These are phyloP conservation scores for Malassezia psittaci DNA, from an alignment of 1,284 basidiomycete genomes.

Conservation along the genomic window DNA sequence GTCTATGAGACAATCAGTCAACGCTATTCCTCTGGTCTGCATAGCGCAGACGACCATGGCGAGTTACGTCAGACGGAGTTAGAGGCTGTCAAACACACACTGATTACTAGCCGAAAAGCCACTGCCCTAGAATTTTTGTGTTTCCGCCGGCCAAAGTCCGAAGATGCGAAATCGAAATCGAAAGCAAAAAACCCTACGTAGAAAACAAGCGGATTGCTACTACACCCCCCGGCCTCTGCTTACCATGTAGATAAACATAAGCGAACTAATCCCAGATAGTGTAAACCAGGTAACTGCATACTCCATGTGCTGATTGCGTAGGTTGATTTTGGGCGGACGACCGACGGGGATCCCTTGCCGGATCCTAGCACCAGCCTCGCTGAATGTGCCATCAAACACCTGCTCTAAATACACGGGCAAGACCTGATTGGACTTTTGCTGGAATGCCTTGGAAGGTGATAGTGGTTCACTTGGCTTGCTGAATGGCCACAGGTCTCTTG, in stretches of 20 bases:
- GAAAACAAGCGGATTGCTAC: background rate
- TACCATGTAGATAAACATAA: slow-evolving; percentile 28
- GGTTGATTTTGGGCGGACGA: slow-evolving; percentile 68
- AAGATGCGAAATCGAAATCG: background rate
- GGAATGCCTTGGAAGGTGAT: slow-evolving; percentile 8
- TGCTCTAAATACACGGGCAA: slow-evolving; percentile 40
- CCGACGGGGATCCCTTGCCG: slow-evolving; percentile 74
- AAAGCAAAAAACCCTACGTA: too few relatives aligned
- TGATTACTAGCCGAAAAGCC: slow-evolving; percentile 73
- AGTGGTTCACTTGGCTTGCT: background rate
- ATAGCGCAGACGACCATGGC: slow-evolving; percentile 51
- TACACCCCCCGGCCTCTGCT: slow-evolving; percentile 8
- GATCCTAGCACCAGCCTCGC: slow-evolving; percentile 59
- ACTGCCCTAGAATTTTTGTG: slow-evolving; percentile 93
- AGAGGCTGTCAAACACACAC: slow-evolving; percentile 78
- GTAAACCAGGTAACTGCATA: slow-evolving; percentile 82
- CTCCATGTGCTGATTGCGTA: slow-evolving; percentile 87
- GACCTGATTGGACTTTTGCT: slow-evolving; percentile 38
- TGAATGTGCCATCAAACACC: slow-evolving; percentile 58
- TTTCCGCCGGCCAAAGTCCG: slow-evolving; percentile 29
- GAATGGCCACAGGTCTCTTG: background rate
- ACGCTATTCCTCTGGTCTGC: slow-evolving; percentile 55
- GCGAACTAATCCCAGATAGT: slow-evolving; percentile 28
- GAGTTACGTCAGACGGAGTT: slow-evolving; percentile 54
- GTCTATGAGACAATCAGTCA: slow-evolving; percentile 89